Evolutionary conservation across 2,329 filamentous ascomycete species (phyloP), one percentile per base, ranked within the genome.

Genomic region (Esteya vermicola): DNA sequence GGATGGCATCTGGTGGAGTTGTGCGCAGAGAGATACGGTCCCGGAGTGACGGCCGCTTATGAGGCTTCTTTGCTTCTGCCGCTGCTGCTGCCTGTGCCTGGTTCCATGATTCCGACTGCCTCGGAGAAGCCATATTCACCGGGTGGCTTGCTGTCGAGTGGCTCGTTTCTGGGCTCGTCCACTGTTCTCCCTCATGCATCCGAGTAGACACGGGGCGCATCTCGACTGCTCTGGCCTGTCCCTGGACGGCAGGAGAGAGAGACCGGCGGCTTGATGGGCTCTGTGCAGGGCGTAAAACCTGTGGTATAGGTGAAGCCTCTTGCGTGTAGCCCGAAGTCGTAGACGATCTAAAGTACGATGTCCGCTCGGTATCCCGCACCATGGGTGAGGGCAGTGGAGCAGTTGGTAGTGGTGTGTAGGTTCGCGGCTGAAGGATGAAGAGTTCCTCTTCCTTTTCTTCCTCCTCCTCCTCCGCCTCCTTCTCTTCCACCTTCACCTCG

Each of bases 361-460:
- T n/a, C n/a, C 31, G 40, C 13, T 42, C 40, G 7, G 10, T n/a
- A 12, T 57, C 54, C 25, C 54, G 52, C 3, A 64, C 47, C 36
- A 59, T 58, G 3, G 69, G 68, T 6, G 69, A 69, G 1, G 67
- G 64, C 19, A 64, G 49, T 3, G 68, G 67, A 10, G 63, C 58
- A 0, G 65, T 61, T 4, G 62, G 64, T 38, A 64, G 59, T 0
- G 72, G 72, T 1, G 69, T 74, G 47, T 76, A 76, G 0, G 70
- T 74, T 26, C 64, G 60, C 12, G 72, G 72, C 45, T 76, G 71
- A 5, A 77, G 57, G 19, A 76, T 59, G 43, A 64, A 75, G 1
- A 75, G 49, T 0, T 61, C 54, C 8, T 23, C 21, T 16, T 31
- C 23, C 4, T 28, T 20, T 12, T 9, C 23, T 6, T 16, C 8